Base-by-base conservation (phyloP, 1,139 yeast species). In the Protomyces lactucae-debilis region DNA sequence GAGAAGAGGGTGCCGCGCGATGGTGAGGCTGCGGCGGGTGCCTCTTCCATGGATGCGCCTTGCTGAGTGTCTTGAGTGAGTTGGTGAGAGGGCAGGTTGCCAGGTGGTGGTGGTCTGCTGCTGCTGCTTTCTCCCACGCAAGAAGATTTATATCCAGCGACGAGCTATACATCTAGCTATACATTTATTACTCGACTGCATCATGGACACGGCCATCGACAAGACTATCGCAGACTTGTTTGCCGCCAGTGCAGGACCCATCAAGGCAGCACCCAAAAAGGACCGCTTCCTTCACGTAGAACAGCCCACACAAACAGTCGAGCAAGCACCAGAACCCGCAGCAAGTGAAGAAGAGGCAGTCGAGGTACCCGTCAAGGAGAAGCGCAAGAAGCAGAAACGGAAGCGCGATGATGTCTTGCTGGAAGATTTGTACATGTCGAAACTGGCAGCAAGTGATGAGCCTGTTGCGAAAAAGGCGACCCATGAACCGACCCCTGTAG, bases 351-450 rank as follows among this genome's bases (percentile, higher is more conserved):
- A 21, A n/a, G 23, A 39, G 18, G 39, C 18, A 3, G 43, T n/a
- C 21, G 21, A 37, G 14, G 60, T n/a, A 67, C 68, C 14, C 64
- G 57, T 21, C 37, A 55, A 52, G 32, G 43, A 37, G 46, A 59
- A 53, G 57, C 40, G 45, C 43, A 59, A 45, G 52, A 51, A 56
- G 51, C 64, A 64, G 64, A 66, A 64, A 40, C 25, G 61, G 5
- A 64, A 66, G 59, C 60, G 51, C 61, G 65, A 64, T 10, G 69
- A 60, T n/a, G 64, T 57, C 2, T 63, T 64, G 39, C 51, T 67
- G 32, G 70, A 68, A 52, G 71, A 69, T 51, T 69, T 69, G 28
- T 73, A 73, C 57, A 68, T 72, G 64, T 63, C 59, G 35, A 73
- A 71, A 48, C 48, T 73, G 23, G 43, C 73, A 43, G 69, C 63